phyloP scores from a whole-genome alignment of 2,329 filamentous ascomycete species.

The Fusarium armeniacum region DNA sequence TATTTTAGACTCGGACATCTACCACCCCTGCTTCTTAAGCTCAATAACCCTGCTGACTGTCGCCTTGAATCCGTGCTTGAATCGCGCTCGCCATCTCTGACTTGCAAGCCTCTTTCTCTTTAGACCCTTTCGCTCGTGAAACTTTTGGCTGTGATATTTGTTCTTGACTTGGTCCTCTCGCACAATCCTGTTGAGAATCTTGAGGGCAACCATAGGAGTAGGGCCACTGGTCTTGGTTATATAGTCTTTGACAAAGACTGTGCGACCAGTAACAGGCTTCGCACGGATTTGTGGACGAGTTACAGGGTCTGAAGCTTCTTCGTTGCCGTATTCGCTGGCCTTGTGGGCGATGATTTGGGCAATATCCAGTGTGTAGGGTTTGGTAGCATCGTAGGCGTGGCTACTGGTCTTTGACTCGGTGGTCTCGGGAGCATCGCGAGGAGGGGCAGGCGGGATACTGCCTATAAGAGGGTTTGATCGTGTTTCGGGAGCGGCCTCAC shows the following conservation, averaged over 20 bases:
- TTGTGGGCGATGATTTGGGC: slow-evolving; percentile 55
- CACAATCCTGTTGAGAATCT: slow-evolving; percentile 57
- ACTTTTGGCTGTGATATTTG: slow-evolving; percentile 72
- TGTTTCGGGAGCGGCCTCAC: slow-evolving; percentile 20
- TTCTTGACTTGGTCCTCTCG: slow-evolving; percentile 68
- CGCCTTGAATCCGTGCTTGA: slow-evolving; percentile 76
- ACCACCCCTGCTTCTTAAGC: slow-evolving; percentile 86
- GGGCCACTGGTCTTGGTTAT: slow-evolving; percentile 50
- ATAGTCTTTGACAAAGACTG: slow-evolving; percentile 56
- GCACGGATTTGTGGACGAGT: slow-evolving; percentile 51
- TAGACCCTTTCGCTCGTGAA: slow-evolving; percentile 80
- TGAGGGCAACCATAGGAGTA: slow-evolving; percentile 62
- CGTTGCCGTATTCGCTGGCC: slow-evolving; percentile 42
- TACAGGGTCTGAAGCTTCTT: slow-evolving; percentile 44
- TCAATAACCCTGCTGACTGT: slow-evolving; percentile 75
- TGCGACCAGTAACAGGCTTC: slow-evolving; percentile 56
- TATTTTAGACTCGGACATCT: slow-evolving; percentile 46
- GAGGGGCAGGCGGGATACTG: slow-evolving; percentile 29
- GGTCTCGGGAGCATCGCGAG: slow-evolving; percentile 14
- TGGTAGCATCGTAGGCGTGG: slow-evolving; percentile 50
- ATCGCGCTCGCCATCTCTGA: slow-evolving; percentile 77
- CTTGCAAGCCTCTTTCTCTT: slow-evolving; percentile 82
- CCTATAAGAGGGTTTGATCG: slow-evolving; percentile 19
- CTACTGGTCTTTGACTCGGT: slow-evolving; percentile 13
- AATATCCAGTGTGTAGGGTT: slow-evolving; percentile 52